Evolutionary conservation across 305 asterid genomes (phyloP).

Genomic region (Nicotiana rustica): DNA sequence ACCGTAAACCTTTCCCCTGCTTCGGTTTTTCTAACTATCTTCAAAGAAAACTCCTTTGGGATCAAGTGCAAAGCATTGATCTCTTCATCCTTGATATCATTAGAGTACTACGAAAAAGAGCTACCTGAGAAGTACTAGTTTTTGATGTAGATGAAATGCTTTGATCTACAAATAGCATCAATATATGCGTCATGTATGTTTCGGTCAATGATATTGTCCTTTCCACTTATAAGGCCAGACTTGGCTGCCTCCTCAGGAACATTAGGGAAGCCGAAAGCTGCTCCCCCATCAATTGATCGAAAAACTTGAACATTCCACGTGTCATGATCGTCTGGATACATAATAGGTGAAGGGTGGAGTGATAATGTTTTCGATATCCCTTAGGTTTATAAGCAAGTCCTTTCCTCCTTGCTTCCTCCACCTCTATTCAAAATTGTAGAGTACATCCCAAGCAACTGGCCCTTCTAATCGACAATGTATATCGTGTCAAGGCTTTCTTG

Average conservation of each 20-base stretch:
- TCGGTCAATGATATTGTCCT: slow-evolving; percentile 59
- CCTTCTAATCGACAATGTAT: slow-evolving; percentile 63
- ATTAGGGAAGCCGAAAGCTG: slow-evolving; percentile 60
- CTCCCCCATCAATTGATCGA: slow-evolving; percentile 66
- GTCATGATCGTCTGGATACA: slow-evolving; percentile 51
- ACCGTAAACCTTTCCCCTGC: slow-evolving; percentile 57
- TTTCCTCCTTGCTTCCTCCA: slow-evolving; percentile 61
- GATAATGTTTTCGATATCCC: slow-evolving; percentile 46
- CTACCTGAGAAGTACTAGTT: slow-evolving; percentile 66
- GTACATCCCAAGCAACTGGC: slow-evolving; percentile 64
- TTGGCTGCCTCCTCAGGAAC: slow-evolving; percentile 58
- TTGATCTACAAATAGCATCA: slow-evolving; percentile 60
- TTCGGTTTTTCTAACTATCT: slow-evolving; percentile 56
- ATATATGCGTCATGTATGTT: slow-evolving; percentile 66
- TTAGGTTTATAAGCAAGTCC: slow-evolving; percentile 46
- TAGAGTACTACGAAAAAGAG: slow-evolving; percentile 52
- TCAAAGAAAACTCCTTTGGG: slow-evolving; percentile 58
- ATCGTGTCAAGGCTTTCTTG: slow-evolving; percentile 74
- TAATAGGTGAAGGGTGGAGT: slow-evolving; percentile 54
- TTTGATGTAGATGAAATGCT: slow-evolving; percentile 58
- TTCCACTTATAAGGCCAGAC: slow-evolving; percentile 57
- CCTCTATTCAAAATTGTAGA: slow-evolving; percentile 67
- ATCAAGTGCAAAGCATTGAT: slow-evolving; percentile 53
- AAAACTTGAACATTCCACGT: slow-evolving; percentile 63
- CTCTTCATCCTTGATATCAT: slow-evolving; percentile 48